phyloP scores from a whole-genome alignment of 371 early-diverging fungal genomes.

The Saksenaea oblongispora region DNA sequence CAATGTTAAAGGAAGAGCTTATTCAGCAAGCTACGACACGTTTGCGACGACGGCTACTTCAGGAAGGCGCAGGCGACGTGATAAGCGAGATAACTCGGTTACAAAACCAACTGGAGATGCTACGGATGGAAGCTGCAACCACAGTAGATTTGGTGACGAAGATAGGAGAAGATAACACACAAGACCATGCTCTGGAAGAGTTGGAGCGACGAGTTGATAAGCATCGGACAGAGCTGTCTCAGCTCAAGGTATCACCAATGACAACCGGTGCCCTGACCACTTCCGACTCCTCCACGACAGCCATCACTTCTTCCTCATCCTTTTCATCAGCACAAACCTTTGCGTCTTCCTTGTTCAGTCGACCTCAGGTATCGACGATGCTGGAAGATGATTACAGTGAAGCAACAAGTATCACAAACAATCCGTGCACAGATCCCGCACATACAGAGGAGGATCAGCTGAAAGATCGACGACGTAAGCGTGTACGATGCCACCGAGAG shows the following conservation, averaged over 20 bases:
- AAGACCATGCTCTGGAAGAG: neutral
- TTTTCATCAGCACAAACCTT: slow-evolving; percentile 10
- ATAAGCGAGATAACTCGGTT: neutral
- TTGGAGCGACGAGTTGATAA: neutral
- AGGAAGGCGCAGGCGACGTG: neutral
- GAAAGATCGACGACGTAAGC: neutral
- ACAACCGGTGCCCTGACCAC: neutral
- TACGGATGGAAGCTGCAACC: neutral
- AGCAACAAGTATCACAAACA: slow-evolving; percentile 4
- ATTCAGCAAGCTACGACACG: neutral
- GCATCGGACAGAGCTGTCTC: slow-evolving; percentile 15
- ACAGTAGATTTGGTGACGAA: neutral
- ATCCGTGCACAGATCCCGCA: neutral
- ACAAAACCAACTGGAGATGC: neutral
- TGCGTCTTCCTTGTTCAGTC: slow-evolving; percentile 11
- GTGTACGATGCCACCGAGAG: neutral
- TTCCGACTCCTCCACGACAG: slow-evolving; percentile 1
- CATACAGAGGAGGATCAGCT: neutral
- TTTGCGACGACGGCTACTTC: neutral
- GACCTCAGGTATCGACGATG: neutral
- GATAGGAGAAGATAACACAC: neutral
- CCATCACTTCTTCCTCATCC: neutral
- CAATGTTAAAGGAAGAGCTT: neutral
- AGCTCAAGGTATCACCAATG: slow-evolving; percentile 3
- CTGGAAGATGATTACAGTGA: neutral